Evolutionary conservation across 2,329 filamentous ascomycete genomes (phyloP), one percentile per base, ranked within the genome.

Genomic region (Trichoderma sp.): DNA sequence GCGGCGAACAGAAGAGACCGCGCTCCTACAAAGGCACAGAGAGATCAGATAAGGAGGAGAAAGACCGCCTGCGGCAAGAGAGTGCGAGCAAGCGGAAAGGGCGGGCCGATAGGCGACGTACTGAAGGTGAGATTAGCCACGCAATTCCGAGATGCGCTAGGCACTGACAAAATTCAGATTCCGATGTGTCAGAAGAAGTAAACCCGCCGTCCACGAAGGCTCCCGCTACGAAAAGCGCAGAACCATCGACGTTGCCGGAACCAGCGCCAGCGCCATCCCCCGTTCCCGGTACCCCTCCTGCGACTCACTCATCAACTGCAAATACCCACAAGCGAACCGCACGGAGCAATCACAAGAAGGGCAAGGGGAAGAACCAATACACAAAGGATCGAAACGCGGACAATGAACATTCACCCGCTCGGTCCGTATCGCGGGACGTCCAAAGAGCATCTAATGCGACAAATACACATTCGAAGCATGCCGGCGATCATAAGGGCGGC

Each of bases 41-140:
- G 70, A 88, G 85, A 70, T 84, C 87, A 50, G 87, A 91, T 70
- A 87, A 87, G 69, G 90, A 92, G 73, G 92, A 97, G 71, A 87
- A 88, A 64, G 93, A 97, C 73, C 84, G 87, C 56, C 89, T 90
- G 72, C 86, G 90, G 67, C 85, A 87, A 34, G 94, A 97, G 75
- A 89, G 90, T 37, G 89, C 89, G 27, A 92, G 86, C 72, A 92
- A 94, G 77, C 87, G 93, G 69, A 95, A 94, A 82, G 92, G 90
- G 60, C 87, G 93, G 66, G 89, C 91, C 50, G 93, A 95, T 72
- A 87, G 92, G 70, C 87, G 93, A 73, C 89, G 92, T 77, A 90
- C 85, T 71, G 93, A 97, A 75, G 93, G 93, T 94, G 83, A 74
- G 81, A 73, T 10, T 9, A 9, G 12, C 9, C 22, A 4, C 42